These are phyloP conservation scores for Atalantia buxifolia DNA, from an alignment of 345 rosid species.

Conservation along the genomic window DNA sequence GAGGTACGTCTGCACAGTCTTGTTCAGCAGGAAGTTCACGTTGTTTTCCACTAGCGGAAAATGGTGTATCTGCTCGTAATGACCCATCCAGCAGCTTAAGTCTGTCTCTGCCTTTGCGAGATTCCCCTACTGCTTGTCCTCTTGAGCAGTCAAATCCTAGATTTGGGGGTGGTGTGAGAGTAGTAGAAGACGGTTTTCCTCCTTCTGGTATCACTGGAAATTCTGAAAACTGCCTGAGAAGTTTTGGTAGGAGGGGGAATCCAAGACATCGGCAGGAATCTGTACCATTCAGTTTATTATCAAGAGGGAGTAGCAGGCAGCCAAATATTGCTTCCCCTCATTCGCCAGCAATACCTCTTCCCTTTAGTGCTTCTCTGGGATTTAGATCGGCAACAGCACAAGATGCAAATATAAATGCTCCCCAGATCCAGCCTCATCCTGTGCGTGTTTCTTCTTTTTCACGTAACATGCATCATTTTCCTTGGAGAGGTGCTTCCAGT, in stretches of 20 bases:
- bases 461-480: slow-evolving; percentile 46
- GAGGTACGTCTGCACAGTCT: slow-evolving; percentile 65
- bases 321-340: slow-evolving; percentile 37
- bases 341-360: slow-evolving; percentile 38
- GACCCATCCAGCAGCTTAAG: slow-evolving; percentile 59
- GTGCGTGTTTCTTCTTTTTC: slow-evolving; percentile 45
- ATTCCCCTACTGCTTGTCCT: slow-evolving; percentile 35
- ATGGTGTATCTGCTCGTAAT: slow-evolving; percentile 32
- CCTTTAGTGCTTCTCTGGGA: slow-evolving; percentile 38
- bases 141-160: slow-evolving; percentile 43
- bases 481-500: slow-evolving; percentile 50
- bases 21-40: slow-evolving; percentile 53
- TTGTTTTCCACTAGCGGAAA: slow-evolving; percentile 45
- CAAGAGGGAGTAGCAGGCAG: slow-evolving; percentile 37
- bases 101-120: slow-evolving; percentile 50
- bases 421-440: slow-evolving; percentile 42
- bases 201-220: slow-evolving; percentile 28
- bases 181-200: slow-evolving; percentile 40
- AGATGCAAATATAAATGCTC: slow-evolving; percentile 32
- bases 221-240: slow-evolving; percentile 36
- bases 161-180: slow-evolving; percentile 50
- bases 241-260: slow-evolving; percentile 43
- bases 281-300: slow-evolving; percentile 39
- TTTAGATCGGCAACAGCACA: slow-evolving; percentile 36
- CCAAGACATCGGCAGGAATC: slow-evolving; percentile 55